Base-by-base conservation (phyloP, 2,329 filamentous ascomycete genomes). In the Beauveria sp. region DNA sequence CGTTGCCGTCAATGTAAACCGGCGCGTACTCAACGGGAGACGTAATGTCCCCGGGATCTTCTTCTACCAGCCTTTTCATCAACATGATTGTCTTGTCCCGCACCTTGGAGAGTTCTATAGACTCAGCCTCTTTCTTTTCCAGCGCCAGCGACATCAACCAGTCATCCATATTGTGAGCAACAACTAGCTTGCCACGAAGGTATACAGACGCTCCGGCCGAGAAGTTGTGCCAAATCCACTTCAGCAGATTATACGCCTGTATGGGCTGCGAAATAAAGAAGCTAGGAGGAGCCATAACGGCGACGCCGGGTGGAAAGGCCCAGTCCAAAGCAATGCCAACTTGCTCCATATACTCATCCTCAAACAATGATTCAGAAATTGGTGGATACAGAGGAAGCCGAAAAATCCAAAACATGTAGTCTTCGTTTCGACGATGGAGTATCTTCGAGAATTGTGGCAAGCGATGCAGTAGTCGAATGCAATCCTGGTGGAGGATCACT, bases 1-100 rank as follows among this genome's bases (percentile, higher is more conserved):
- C 84, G 60, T 83, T 81, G 0, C 78, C 74, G 60, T 85, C 79
- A 51, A 87, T 81, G 1, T 65, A 69, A 3, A 73, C 66, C 16
- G 78, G 77, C 0, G 79, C 80, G 67, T 77, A 79, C 2, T 81
- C 68, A 6, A 86, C 66, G 3, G 77, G 72, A 24, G 68, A 40
- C 20, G 43, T 30, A 24, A 22, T n/a, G 5, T 22, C 51, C 9
- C 28, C 58, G 9, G 26, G 5, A 2, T 57, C 12, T 57, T 49
- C 20, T 20, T 28, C 42, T 43, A 54, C 16, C 3, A 60, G 20
- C 42, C n/a, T 60, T 26, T 16, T 40, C 20, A 60, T 47, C 16
- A 54, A n/a, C n/a, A 49, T n/a, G 6, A 42, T 18, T 8, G 63
- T 64, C 38, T 61, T 63, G 20, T 34, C 14, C 20, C 58, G 52